Base-by-base conservation (phyloP, 768 basidiomycete species). In the Leccinellum luteum region DNA sequence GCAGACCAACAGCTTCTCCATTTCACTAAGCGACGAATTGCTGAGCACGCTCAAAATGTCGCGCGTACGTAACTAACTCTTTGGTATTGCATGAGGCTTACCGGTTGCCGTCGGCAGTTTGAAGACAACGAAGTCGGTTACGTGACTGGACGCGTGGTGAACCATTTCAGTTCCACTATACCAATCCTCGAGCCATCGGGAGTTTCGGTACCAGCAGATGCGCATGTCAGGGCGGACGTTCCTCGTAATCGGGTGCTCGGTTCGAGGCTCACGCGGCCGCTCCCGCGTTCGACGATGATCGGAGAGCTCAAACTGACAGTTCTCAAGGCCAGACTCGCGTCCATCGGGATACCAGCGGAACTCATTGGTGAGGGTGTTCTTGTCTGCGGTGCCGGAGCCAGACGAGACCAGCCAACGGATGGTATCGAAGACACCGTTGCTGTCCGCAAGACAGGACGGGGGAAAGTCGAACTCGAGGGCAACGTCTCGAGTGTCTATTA, bases 71-170 rank as follows among this genome's bases (percentile, higher is more conserved):
- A 48, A 60, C 43, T 17, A 27, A 27, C 6, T 34, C 41, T 32
- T 2, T 31, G 44, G 15, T 53, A 35, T 59, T 48, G 21, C 48
- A 48, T 60, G 10, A 13, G 14, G 32, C 45, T 65, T 34, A 55
- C 48, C 14, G 30, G 30, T 48, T 31, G 48, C 12, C 48, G 23
- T 55, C 34, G 60, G 21, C 35, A 98, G 94, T 98, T 97, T 69
- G 97, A 98, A 67, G 96, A 98, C 70, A 98, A 94, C 66, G 94
- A 98, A 73, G 90, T 99, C 47, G 94, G 92, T 17, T 95, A 87
- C 71, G 86, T 99, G 45, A 85, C 86, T 21, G 97, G 97, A 21
- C 84, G 90, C n/a, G 85, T 98, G 31, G 81, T 88, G 4, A 83
- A 87, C 30, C 88, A 91, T 56, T 86, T 92, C 17, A 92, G 87